Percentiles rank a stretch among this genome's conserved stretches.
phyloP scores from a whole-genome alignment of 176 grass and related monocot species.

The Juncus inflexus region DNA sequence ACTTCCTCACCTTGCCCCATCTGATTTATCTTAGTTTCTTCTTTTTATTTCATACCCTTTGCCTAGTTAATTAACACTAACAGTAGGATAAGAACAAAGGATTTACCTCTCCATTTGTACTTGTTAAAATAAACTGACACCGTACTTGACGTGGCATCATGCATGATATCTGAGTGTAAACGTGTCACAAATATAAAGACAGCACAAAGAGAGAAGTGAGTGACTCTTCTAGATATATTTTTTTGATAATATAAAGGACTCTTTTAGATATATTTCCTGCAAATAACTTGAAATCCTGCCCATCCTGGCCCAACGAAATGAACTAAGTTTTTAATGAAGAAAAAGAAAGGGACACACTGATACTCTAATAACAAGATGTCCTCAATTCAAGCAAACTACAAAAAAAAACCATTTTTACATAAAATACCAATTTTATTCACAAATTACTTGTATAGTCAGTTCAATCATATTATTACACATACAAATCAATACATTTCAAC shows the following conservation, averaged over 20 bases:
- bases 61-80: background rate
- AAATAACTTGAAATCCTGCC: background rate
- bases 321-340: background rate
- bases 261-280: no score
- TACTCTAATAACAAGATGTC: no score
- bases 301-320: constrained; percentile 5
- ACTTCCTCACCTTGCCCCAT: constrained; percentile 72
- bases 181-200: background rate
- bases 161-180: constrained; percentile 10
- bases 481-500: background rate
- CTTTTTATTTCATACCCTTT: background rate
- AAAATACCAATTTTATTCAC: no score
- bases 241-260: constrained; percentile 1
- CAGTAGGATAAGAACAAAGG: no score
- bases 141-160: constrained; percentile 15
- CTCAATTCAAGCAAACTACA: no score
- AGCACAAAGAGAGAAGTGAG: background rate
- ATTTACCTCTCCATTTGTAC: background rate
- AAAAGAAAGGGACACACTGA: no score
- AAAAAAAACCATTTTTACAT: no score
- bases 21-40: background rate
- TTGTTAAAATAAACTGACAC: background rate
- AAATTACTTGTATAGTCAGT: no score
- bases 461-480: background rate
- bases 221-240: background rate